Conservation (phyloP, 2,329 filamentous ascomycete genomes). For the Fusarium marasasianum region DNA sequence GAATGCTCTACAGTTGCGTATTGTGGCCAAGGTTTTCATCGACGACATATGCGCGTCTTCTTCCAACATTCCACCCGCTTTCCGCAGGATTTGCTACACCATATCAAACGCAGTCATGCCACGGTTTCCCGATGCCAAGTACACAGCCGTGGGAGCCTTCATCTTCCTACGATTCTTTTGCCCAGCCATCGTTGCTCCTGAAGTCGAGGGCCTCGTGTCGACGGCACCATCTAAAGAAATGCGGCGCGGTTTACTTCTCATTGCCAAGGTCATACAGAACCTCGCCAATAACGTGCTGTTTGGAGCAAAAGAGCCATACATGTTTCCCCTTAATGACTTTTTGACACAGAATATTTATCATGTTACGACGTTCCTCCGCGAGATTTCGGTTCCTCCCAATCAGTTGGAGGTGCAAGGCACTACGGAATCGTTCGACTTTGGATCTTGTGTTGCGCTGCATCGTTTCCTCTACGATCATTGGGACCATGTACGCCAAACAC, state of each 20-base stretch:
- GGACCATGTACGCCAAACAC: slow-evolving; percentile 73
- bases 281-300: slow-evolving; percentile 77
- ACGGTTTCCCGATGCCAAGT: slow-evolving; percentile 74
- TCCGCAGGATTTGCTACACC: slow-evolving; percentile 74
- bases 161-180: slow-evolving; percentile 79
- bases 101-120: slow-evolving; percentile 70
- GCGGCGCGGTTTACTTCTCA: slow-evolving; percentile 72
- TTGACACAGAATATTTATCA: slow-evolving; percentile 73
- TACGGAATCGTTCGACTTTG: slow-evolving; percentile 71
- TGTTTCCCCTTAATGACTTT: slow-evolving; percentile 76
- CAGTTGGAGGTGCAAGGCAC: slow-evolving; percentile 52
- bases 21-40: slow-evolving; percentile 76
- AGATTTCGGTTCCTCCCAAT: slow-evolving; percentile 70
- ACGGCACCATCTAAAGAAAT: slow-evolving; percentile 72
- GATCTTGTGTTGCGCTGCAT: slow-evolving; percentile 75
- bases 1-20: slow-evolving; percentile 71
- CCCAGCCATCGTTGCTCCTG: slow-evolving; percentile 75
- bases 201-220: slow-evolving; percentile 72
- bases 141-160: slow-evolving; percentile 76
- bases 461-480: slow-evolving; percentile 77
- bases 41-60: slow-evolving; percentile 74
- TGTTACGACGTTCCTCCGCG: slow-evolving; percentile 72
- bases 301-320: slow-evolving; percentile 76
- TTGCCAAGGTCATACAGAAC: slow-evolving; percentile 77
- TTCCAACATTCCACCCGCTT: slow-evolving; percentile 68